Conservation (phyloP, 176 grass and related monocot species). For the Stipa capillata region DNA sequence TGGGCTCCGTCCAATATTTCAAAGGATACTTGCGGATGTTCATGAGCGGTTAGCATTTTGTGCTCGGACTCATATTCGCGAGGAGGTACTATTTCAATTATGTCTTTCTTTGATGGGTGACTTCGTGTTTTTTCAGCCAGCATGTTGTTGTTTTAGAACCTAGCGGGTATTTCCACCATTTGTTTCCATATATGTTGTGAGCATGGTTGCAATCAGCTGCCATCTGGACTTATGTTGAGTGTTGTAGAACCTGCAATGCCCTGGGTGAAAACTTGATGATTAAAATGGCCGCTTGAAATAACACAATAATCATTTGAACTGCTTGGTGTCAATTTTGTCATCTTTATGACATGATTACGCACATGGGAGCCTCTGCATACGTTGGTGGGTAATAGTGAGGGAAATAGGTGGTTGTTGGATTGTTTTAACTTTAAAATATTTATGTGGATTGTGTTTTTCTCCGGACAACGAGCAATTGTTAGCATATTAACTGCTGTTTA, state of each 20-base stretch:
- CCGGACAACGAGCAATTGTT: not conserved
- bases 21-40: conserved; percentile 91
- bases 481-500: not conserved
- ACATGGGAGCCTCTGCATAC: not conserved
- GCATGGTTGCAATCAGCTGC: not conserved
- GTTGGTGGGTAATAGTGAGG: not conserved
- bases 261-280: not conserved
- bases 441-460: not conserved
- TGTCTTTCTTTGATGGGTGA: not conserved
- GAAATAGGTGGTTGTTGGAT: not conserved
- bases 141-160: not conserved
- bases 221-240: not conserved
- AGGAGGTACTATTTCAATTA: conserved; percentile 53
- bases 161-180: not conserved
- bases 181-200: not conserved
- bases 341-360: not conserved
- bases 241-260: not conserved
- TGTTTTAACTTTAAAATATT: not conserved
- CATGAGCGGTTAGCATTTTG: conserved; percentile 95
- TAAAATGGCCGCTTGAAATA: not conserved
- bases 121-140: not conserved
- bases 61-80: conserved; percentile 85
- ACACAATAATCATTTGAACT: conserved; percentile 7
- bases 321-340: not conserved
- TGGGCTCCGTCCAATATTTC: conserved; percentile 66